Evolutionary conservation across 1,284 basidiomycete genomes (phyloP).

Genomic region (Cerioporus squamosus): DNA sequence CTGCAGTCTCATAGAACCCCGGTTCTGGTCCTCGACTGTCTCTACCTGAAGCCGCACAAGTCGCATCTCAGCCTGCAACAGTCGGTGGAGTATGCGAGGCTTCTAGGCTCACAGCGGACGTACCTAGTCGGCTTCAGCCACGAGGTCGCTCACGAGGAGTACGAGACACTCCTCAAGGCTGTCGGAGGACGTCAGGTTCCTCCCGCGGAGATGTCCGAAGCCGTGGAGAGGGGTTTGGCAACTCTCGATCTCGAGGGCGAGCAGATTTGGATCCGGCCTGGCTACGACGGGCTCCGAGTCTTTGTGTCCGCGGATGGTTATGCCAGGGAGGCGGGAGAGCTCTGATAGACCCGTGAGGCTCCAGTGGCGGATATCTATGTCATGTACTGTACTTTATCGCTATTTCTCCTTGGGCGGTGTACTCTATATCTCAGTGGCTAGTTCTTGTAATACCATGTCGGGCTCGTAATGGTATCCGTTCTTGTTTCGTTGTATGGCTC

Average conservation of each 20-base stretch:
- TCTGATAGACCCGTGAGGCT: no score
- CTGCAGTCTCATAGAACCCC: conserved; percentile 46
- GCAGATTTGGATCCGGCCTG: conserved; percentile 65
- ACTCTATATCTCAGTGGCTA: no score
- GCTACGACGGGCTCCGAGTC: conserved; percentile 70
- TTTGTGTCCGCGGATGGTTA: conserved; percentile 43
- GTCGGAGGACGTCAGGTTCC: conserved; percentile 44
- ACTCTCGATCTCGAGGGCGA: conserved; percentile 48
- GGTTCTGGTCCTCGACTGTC: conserved; percentile 74
- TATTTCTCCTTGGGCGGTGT: not conserved
- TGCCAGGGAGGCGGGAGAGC: conserved; percentile 44
- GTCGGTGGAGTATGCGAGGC: conserved; percentile 55
- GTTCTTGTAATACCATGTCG: no score
- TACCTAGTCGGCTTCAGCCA: conserved; percentile 80
- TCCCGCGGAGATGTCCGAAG: conserved; percentile 39
- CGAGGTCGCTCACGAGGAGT: conserved; percentile 71
- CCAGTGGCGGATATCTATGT: no score
- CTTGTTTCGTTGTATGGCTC: no score
- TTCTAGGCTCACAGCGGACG: conserved; percentile 58
- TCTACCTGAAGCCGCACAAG: conserved; percentile 61
- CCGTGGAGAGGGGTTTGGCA: conserved; percentile 46
- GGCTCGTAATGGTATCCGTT: no score
- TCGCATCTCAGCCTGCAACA: conserved; percentile 76
- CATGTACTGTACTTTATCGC: not conserved
- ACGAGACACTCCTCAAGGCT: conserved; percentile 57